These are phyloP conservation scores for Rhinocladiella mackenziei DNA, from an alignment of 2,329 filamentous ascomycete genomes.

Conservation along the genomic window DNA sequence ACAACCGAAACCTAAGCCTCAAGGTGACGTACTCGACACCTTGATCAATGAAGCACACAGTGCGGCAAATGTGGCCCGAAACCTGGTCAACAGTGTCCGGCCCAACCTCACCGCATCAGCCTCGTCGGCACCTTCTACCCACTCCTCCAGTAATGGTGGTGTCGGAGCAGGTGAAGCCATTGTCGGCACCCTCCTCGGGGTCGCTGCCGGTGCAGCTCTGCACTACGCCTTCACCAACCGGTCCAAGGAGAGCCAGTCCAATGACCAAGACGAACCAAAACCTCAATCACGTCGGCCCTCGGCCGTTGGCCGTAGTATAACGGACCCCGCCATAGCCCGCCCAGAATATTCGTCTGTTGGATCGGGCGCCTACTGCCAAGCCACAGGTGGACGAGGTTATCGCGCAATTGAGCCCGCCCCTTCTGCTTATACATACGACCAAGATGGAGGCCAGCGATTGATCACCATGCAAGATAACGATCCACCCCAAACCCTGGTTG, in stretches of 20 bases:
- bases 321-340: conserved; percentile 13
- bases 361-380: conserved; percentile 8
- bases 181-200: conserved; percentile 72
- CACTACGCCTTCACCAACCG: conserved; percentile 69
- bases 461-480: conserved; percentile 29
- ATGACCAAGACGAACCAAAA: conserved; percentile 6
- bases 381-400: conserved; percentile 6
- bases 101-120: conserved; percentile 14
- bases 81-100: conserved; percentile 27
- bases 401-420: conserved; percentile 26
- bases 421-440: conserved; percentile 11
- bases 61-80: conserved; percentile 25
- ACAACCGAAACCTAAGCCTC: conserved; percentile 9
- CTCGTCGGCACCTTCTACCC: conserved; percentile 24
- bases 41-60: conserved; percentile 42
- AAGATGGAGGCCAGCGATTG: conserved; percentile 11
- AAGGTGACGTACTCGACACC: conserved; percentile 35
- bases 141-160: conserved; percentile 28
- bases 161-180: conserved; percentile 56
- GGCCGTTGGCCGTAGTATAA: conserved; percentile 14
- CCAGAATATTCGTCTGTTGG: conserved; percentile 13
- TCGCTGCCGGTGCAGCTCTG: conserved; percentile 70
- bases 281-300: conserved; percentile 7
- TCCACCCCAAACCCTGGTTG: no score
- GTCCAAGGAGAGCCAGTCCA: conserved; percentile 15